Percentiles rank a stretch among this genome's conserved stretches.
Evolutionary conservation across 2,329 filamentous ascomycete genomes (phyloP).

Genomic region (Ustilaginoidea virens): DNA sequence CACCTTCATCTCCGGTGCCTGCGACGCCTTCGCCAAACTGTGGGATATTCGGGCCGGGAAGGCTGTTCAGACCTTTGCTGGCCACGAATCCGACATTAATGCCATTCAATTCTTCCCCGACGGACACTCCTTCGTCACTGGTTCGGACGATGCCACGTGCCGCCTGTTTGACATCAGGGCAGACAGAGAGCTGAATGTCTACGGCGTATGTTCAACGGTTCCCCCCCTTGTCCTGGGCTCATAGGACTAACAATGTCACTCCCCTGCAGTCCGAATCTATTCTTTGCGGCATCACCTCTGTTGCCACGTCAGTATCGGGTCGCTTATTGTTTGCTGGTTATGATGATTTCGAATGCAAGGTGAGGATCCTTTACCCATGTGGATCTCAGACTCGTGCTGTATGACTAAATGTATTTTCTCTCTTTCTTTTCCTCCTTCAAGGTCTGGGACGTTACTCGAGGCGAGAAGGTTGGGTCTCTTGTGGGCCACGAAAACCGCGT

Average conservation of each 20-base stretch:
- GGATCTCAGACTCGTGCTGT: not conserved
- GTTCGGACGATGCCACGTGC: conserved; percentile 94
- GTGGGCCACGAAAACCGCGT: conserved; percentile 98
- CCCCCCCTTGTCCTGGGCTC: too few relatives aligned
- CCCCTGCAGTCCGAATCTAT: conserved; percentile 74
- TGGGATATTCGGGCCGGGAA: conserved; percentile 98
- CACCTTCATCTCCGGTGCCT: conserved; percentile 97
- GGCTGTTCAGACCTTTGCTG: conserved; percentile 95
- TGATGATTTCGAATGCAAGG: conserved; percentile 99
- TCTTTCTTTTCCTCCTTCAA: too few relatives aligned
- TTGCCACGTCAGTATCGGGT: conserved; percentile 93
- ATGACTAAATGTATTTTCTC: too few relatives aligned
- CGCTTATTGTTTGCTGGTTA: conserved; percentile 92
- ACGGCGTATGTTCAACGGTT: conserved; percentile 36
- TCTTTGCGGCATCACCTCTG: conserved; percentile 93
- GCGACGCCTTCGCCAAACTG: conserved; percentile 94
- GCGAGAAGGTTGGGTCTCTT: conserved; percentile 91
- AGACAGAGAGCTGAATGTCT: conserved; percentile 61
- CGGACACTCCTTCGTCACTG: conserved; percentile 94
- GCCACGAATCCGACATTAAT: conserved; percentile 98
- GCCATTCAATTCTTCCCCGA: conserved; percentile 99
- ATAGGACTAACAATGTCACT: conserved; percentile 1
- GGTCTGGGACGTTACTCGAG: conserved; percentile 96
- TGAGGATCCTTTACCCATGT: conserved; percentile 21
- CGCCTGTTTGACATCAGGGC: conserved; percentile 95